Evolutionary conservation across 73 alveolate species (phyloP), one percentile per base, ranked within the genome.

Genomic region (Paraurostyla sp.): DNA sequence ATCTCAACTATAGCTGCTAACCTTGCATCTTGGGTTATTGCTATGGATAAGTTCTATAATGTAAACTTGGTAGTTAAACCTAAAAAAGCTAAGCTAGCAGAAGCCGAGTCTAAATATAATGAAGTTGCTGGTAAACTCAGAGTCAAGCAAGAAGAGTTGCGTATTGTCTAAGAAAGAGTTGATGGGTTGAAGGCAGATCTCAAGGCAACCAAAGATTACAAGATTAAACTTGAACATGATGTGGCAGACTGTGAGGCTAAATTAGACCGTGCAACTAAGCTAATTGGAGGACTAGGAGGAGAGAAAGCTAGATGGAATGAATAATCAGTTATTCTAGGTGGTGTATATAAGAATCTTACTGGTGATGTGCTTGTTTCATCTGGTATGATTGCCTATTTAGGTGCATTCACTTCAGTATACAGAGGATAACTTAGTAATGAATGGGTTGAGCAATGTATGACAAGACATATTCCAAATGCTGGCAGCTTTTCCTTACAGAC

Each of bases 261-360:
- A 90, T 85, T 98, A 71, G 98, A 93, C 85, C 93, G 99, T 78
- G 99, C 99, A 0, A 96, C 95, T 80, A 96, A 95, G 68, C 95
- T 98, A 87, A 98, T 98, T 85, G 99, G 98, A 80, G 93, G 98
- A 30, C 92, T 98, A 56, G 99, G 99, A 25, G 99, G 99, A 33
- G 99, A 98, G 88, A 98, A 98, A 93, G 98, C 97, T 25, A 96
- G 99, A 71, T 98, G 99, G 99, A 95, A 96, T 50, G 99, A 93
- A 78, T 90, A 95, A 42, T 98, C 99, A 50, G 94, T 93, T 71
- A 76, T 82, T 82, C 80, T 97, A 36, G 97, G 94, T 27, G 87
- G 84, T 33, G 97, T 94, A 68, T 98, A 97, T 58, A 92, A 93
- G 83, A 96, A 93, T 85, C 94, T 98, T 33, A 97, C 99, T 15